Evolutionary conservation across 1,284 basidiomycete species (phyloP), one percentile per base, ranked within the genome.

Genomic region (Gomphus bonarii): DNA sequence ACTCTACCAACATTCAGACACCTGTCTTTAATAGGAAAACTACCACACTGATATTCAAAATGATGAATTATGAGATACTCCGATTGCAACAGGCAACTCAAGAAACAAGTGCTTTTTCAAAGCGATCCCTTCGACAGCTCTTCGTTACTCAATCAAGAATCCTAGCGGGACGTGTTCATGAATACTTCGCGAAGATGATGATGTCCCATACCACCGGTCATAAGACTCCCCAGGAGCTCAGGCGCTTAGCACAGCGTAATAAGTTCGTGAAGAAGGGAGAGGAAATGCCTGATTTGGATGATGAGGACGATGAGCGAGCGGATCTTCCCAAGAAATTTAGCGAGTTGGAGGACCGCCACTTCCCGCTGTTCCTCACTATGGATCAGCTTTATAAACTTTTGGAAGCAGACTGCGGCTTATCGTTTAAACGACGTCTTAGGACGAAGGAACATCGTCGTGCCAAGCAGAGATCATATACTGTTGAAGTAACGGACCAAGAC

Each of bases 21-120:
- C 31, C n/a, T 20, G 50, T 61, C 56, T 18, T 22, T 1, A 51
- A 36, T 61, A 85, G 84, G 4, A 87, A 88, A 75, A 88, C 84
- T 0, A 86, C 84, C 0, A 85, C 83, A 0, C 84, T 87, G 77
- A 68, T 86, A 0, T 84, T 82, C 72, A 85, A 85, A 68, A 87
- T 87, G 76, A 69, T 87, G 3, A 76, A 79, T 4, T 76, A 86
- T 7, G 81, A 87, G 62, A 71, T 54, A 38, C 51, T 54, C 28
- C 43, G 25, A 14, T 43, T 44, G 12, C 51, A 54, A 18, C 51
- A 54, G 75, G 10, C 70, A 74, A 1, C 20, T 20, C 33, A 80
- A 75, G 67, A 69, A 75, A 44, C 60, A 33, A 12, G 11, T 14
- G 31, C n/a, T 22, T 10, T 61, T 22, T 48, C 62, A 5, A 63